These are phyloP conservation scores for Schizosaccharomyces osmophilus DNA, from an alignment of 805 yeast genomes.

Conservation along the genomic window DNA sequence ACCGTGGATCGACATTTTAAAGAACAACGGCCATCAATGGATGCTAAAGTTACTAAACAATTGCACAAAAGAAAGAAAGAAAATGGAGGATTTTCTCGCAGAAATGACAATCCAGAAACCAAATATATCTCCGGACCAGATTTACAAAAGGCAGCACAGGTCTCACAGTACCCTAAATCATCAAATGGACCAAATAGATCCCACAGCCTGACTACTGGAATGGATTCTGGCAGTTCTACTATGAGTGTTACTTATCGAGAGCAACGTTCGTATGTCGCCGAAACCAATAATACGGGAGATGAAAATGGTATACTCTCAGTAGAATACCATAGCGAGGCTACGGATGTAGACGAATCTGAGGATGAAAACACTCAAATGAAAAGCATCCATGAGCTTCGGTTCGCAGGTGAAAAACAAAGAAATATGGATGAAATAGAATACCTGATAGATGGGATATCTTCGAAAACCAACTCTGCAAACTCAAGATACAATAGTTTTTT, in stretches of 20 bases:
- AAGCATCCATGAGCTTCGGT: conserved; percentile 9
- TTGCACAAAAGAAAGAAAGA: neutral
- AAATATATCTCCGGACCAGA: neutral
- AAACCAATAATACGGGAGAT: neutral
- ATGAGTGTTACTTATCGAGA: neutral
- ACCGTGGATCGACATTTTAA: neutral
- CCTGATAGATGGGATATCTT: conserved; percentile 6
- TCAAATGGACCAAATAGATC: neutral
- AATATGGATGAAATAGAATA: conserved; percentile 9
- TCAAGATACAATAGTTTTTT: neutral
- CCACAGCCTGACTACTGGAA: neutral
- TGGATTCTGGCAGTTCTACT: neutral
- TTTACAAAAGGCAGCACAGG: neutral
- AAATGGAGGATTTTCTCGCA: neutral
- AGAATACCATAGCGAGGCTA: neutral
- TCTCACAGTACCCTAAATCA: neutral
- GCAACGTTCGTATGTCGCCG: neutral
- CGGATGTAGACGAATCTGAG: neutral
- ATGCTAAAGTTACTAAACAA: neutral
- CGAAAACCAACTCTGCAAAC: neutral
- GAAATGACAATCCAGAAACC: neutral
- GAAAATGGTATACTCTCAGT: neutral
- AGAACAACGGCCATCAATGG: neutral
- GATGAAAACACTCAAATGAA: conserved; percentile 3
- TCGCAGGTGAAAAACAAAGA: conserved; percentile 8